Evolutionary conservation across 140 eudicot genomes (phyloP), one percentile per base, ranked within the genome.

Genomic region (Stevia rebaudiana): DNA sequence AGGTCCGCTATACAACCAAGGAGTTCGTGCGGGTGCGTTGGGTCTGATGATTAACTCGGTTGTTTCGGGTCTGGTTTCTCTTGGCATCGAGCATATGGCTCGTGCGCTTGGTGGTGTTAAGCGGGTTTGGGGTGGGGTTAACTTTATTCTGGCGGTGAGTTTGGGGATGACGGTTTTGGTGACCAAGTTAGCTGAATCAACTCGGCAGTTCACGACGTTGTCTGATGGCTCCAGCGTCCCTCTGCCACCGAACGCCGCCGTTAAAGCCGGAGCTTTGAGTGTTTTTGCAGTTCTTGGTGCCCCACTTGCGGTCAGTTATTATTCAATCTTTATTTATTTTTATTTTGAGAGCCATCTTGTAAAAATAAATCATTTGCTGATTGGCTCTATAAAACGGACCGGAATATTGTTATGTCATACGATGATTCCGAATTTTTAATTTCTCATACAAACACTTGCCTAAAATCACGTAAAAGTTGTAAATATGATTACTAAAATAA

Each of bases 11-110:
- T 87, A 84, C 40, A 67, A 65, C 49, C 46, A 36, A 0, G 95
- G 95, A 0, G 95, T 87, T 2, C 85, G 79, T 0, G 78, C 68
- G 0, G 95, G 95, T 0, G 77, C 95, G 1, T 3, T 81, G 55
- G 95, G 91, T 4, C 61, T 86, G 25, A 61, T 86, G 84, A 42
- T 83, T 10, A 70, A 83, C 56, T 79, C 86, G 0, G 81, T 83
- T 0, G 81, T 76, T 3, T 33, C 80, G 4, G 90, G 88, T 0
- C 12, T 79, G 0, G 54, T 72, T 21, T 87, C 95, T 0, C 52
- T 87, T 0, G 67, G 56, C 0, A 76, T 83, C 17, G 88, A 81
- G 65, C 54, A 37, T 6, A 8, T 81, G 54, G 64, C 79, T 0
- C 71, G 84, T 0, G 11, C 55, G 53, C 2, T 63, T 3, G 85